Evolutionary conservation across 495 filamentous ascomycete species (phyloP).

Genomic region (Hypoxylon lienhwacheense): DNA sequence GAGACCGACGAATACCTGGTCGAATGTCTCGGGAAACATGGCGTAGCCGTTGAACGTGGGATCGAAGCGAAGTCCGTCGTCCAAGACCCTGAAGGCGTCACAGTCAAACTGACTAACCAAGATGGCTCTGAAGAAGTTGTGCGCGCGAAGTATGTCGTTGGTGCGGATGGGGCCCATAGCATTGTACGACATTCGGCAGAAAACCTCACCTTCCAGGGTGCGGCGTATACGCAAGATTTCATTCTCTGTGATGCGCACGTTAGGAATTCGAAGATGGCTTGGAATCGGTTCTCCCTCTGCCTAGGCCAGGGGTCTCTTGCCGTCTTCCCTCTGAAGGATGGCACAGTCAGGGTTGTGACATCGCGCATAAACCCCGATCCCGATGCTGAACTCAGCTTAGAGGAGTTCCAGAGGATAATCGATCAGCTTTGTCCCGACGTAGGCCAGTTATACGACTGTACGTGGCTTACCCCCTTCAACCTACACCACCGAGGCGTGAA

Average conservation of each 20-base stretch:
- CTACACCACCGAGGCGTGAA: slow-evolving; percentile 43
- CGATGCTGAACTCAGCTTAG: slow-evolving; percentile 9
- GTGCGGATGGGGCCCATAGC: slow-evolving; percentile 51
- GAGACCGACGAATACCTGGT: slow-evolving; percentile 49
- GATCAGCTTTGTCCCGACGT: slow-evolving; percentile 30
- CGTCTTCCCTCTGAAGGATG: slow-evolving; percentile 28
- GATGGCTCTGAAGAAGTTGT: slow-evolving; percentile 32
- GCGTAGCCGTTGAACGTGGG: slow-evolving; percentile 41
- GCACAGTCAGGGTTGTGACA: slow-evolving; percentile 25
- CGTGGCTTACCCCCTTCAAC: slow-evolving; percentile 46
- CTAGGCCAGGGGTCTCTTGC: slow-evolving; percentile 25
- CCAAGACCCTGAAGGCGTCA: slow-evolving; percentile 43
- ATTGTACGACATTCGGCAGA: slow-evolving; percentile 43
- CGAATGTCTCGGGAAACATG: slow-evolving; percentile 38
- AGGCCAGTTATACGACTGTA: slow-evolving; percentile 38
- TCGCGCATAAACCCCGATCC: slow-evolving; percentile 14
- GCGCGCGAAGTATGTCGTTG: slow-evolving; percentile 47
- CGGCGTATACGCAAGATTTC: slow-evolving; percentile 48
- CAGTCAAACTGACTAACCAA: slow-evolving; percentile 27
- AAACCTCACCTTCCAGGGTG: slow-evolving; percentile 45
- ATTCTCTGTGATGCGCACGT: slow-evolving; percentile 47
- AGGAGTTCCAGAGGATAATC: slow-evolving; percentile 25
- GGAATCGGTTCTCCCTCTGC: slow-evolving; percentile 30
- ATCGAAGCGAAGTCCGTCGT: slow-evolving; percentile 39
- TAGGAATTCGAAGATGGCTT: slow-evolving; percentile 17